phyloP scores from a whole-genome alignment of 2,329 filamentous ascomycete genomes.

The Ceratocystis papillata region DNA sequence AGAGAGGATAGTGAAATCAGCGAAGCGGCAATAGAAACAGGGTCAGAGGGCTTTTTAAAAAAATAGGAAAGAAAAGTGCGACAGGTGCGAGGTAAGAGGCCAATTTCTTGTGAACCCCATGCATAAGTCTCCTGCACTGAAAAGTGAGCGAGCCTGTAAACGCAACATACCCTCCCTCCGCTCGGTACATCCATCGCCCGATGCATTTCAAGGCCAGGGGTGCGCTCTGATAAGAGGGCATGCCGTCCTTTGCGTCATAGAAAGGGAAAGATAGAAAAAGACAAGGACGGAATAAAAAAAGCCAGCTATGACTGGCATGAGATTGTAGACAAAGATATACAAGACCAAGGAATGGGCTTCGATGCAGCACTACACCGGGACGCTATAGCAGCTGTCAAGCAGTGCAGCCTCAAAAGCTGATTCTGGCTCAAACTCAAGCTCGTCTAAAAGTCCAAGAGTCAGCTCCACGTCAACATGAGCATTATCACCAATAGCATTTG shows the following conservation, averaged over 20 bases:
- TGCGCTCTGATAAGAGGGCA: neutral
- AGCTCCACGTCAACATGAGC: neutral
- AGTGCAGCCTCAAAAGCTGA: conserved; percentile 1
- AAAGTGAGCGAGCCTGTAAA: no score
- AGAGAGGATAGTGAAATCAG: conserved; percentile 8
- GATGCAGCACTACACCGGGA: neutral
- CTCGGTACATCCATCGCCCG: no score
- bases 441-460: conserved; percentile 11
- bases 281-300: neutral
- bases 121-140: no score
- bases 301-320: neutral
- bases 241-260: conserved; percentile 16
- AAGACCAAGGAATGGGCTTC: neutral
- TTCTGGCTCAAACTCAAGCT: conserved; percentile 9
- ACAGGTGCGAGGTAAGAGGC: no score
- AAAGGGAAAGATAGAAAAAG: neutral
- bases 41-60: neutral
- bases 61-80: neutral
- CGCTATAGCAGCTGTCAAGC: neutral
- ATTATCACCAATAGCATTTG: neutral
- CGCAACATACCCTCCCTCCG: no score
- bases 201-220: conserved; percentile 7
- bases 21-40: conserved; percentile 7
- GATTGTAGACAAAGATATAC: neutral
- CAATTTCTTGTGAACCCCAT: no score